These are phyloP conservation scores for Bruguiera gymnorhiza DNA, from an alignment of 345 rosid genomes.

Conservation along the genomic window DNA sequence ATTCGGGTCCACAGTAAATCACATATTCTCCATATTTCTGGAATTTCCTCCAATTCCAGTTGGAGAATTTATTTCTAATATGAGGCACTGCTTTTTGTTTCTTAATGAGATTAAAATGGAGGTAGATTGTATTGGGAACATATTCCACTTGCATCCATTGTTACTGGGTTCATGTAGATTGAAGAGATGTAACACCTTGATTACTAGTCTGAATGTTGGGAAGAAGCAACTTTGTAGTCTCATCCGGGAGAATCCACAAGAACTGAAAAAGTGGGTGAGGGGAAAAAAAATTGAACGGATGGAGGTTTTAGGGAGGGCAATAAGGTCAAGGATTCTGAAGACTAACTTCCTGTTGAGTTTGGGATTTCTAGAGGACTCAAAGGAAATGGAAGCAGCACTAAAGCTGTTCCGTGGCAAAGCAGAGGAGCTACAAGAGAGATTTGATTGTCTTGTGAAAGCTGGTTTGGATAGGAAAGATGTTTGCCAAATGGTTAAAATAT, in stretches of 20 bases:
- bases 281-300: constrained; percentile 38
- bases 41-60: constrained; percentile 51
- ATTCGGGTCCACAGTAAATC: constrained; percentile 45
- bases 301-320: constrained; percentile 29
- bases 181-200: constrained; percentile 50
- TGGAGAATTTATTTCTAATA: constrained; percentile 45
- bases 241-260: constrained; percentile 56
- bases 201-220: constrained; percentile 45
- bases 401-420: constrained; percentile 63
- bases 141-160: constrained; percentile 40
- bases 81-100: constrained; percentile 45
- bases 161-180: constrained; percentile 50
- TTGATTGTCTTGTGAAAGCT: constrained; percentile 58
- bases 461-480: constrained; percentile 62
- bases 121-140: constrained; percentile 39
- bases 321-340: constrained; percentile 41
- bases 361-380: constrained; percentile 49
- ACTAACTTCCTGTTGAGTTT: constrained; percentile 52
- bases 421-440: constrained; percentile 67
- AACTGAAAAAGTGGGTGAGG: constrained; percentile 45
- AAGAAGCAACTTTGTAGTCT: constrained; percentile 44
- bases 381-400: constrained; percentile 40
- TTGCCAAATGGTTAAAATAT: constrained; percentile 40
- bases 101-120: constrained; percentile 58
- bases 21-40: constrained; percentile 43